Conservation (phyloP, 768 basidiomycete genomes). For the Hygrophoropsis aurantiaca region DNA sequence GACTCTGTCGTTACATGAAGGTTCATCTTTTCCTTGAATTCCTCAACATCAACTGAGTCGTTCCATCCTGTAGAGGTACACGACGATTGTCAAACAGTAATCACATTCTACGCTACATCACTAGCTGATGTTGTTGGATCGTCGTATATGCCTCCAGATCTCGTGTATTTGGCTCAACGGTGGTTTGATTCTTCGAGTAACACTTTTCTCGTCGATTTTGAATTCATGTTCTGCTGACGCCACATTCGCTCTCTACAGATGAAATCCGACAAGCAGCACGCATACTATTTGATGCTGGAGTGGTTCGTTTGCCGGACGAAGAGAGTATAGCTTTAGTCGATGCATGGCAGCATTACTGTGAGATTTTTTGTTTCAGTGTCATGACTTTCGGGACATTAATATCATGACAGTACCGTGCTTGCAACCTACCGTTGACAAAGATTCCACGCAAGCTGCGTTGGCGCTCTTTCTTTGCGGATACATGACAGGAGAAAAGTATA, state of each 20-base stretch:
- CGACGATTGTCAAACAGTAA: slow-evolving; percentile 68
- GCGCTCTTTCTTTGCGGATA: slow-evolving; percentile 83
- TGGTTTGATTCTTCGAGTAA: slow-evolving; percentile 79
- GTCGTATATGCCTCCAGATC: slow-evolving; percentile 63
- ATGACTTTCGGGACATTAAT: slow-evolving; percentile 10
- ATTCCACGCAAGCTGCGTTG: slow-evolving; percentile 58
- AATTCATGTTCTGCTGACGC: not conserved
- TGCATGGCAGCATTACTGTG: slow-evolving; percentile 65
- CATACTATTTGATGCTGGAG: slow-evolving; percentile 73
- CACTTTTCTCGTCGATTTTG: slow-evolving; percentile 15
- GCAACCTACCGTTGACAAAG: slow-evolving; percentile 59
- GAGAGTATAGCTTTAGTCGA: slow-evolving; percentile 61
- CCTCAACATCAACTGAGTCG: too few species aligned
- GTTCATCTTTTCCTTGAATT: too few species aligned
- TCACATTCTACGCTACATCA: slow-evolving; percentile 78
- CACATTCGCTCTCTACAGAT: slow-evolving; percentile 35
- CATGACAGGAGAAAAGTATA: slow-evolving; percentile 79
- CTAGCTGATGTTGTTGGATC: slow-evolving; percentile 61
- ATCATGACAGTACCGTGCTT: slow-evolving; percentile 53
- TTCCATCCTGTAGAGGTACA: slow-evolving; percentile 68
- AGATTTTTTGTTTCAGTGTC: slow-evolving; percentile 15
- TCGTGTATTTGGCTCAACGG: slow-evolving; percentile 67
- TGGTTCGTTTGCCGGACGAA: slow-evolving; percentile 66
- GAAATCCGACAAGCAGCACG: slow-evolving; percentile 80
- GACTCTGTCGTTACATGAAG: slow-evolving; percentile 72